A percentile compares a stretch with the other conserved stretches of the same genome.
These are phyloP conservation scores for Podila epigama DNA, from an alignment of 192 early-diverging fungal genomes.

Conservation along the genomic window DNA sequence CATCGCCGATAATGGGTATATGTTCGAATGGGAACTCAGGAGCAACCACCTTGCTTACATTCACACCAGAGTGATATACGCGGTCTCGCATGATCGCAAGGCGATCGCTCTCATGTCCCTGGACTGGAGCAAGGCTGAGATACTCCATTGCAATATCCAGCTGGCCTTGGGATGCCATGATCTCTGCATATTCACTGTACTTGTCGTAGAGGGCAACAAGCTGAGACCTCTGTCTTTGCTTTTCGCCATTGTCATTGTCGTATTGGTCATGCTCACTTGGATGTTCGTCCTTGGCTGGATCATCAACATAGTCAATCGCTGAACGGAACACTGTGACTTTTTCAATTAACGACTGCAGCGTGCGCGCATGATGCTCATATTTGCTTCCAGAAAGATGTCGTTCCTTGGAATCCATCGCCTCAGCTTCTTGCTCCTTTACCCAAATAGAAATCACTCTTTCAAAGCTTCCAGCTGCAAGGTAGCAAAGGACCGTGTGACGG, in stretches of 20 bases:
- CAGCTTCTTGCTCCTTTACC: slow-evolving; percentile 64
- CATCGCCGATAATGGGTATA: slow-evolving; percentile 58
- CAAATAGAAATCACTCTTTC: slow-evolving; percentile 86
- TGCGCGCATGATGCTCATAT: slow-evolving; percentile 58
- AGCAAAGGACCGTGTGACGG: slow-evolving; percentile 79
- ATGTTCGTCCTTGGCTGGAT: slow-evolving; percentile 65
- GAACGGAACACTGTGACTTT: slow-evolving; percentile 93
- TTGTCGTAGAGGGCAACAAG: slow-evolving; percentile 81
- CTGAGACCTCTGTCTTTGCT: too few species aligned
- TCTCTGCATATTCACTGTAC: slow-evolving; percentile 88
- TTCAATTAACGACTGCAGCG: slow-evolving; percentile 84
- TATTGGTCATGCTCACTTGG: slow-evolving; percentile 50
- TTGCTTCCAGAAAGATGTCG: slow-evolving; percentile 23
- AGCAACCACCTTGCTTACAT: slow-evolving; percentile 43
- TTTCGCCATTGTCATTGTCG: too few species aligned
- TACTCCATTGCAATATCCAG: slow-evolving; percentile 77
- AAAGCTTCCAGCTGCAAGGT: slow-evolving; percentile 80
- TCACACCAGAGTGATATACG: slow-evolving; percentile 63
- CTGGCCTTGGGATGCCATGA: slow-evolving; percentile 78
- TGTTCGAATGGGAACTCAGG: slow-evolving; percentile 74
- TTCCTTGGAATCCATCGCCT: slow-evolving; percentile 43
- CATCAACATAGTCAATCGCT: slow-evolving; percentile 91
- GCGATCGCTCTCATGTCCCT: slow-evolving; percentile 58
- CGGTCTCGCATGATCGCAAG: slow-evolving; percentile 80
- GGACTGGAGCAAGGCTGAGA: slow-evolving; percentile 76